Base-by-base conservation (phyloP, 768 basidiomycete species). In the Pleurotus tuber-regium region DNA sequence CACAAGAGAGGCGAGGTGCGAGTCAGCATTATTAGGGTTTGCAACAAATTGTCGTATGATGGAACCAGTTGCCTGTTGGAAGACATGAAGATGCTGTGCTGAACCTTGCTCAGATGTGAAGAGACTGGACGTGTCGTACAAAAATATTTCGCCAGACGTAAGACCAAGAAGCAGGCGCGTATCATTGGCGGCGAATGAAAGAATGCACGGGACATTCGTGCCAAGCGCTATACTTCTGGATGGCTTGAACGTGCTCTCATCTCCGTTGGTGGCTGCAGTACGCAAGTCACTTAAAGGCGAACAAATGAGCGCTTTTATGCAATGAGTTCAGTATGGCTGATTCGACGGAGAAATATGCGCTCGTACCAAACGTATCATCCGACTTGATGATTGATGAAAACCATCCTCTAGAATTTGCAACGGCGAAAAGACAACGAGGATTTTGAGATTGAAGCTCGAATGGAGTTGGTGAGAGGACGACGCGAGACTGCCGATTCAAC, bases 281-380 rank as follows among this genome's bases (percentile, higher is more conserved):
- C 81, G 82, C n/a, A 92, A 67, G 31, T 85, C 78, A 18, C 72
- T 66, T 6, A 90, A 73, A 14, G 83, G 74, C 0, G 87, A 86
- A 14, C 82, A 65, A 21, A 83, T 69, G 43, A 91, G 67, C n/a
- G 69, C 88, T 91, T 54, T 55, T 24, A 1, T 18, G 16, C 40
- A 26, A 24, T 19, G 38, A 30, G 25, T 38, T 26, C 35, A 48
- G 42, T 9, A 8, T 47, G 25, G 39, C 25, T 35, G 43, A 19
- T 19, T 16, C 16, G 41, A 47, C 46, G 44, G 30, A 40, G 29
- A 48, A 40, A 9, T 33, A 44, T 10, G 24, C 18, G 6, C 28
- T 55, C 73, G 38, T 51, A 80, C 80, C 67, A 52, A 70, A 71
- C 52, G 66, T 57, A 46, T 67, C 57, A 47, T 66, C 60, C 43